Evolutionary conservation across 306 rosid species (phyloP).

Genomic region (Sindora glabra): DNA sequence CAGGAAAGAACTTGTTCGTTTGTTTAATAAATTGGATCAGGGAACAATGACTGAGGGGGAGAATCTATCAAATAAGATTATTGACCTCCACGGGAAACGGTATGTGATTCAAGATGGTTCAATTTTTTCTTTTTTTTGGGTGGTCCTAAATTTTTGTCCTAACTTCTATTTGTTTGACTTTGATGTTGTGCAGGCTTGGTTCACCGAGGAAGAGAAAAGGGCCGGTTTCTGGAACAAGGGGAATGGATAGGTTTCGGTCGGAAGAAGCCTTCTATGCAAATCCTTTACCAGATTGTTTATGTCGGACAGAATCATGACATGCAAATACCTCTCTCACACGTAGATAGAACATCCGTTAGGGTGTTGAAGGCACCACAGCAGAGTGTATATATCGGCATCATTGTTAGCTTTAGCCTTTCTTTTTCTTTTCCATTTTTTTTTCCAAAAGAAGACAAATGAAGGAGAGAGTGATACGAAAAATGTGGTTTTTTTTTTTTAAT

Average conservation of each 20-base stretch:
- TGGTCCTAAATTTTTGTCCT: no score
- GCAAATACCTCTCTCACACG: conserved; percentile 16
- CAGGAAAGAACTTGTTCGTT: conserved; percentile 89
- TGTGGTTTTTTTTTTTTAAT: no score
- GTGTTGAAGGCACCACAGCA: conserved; percentile 6
- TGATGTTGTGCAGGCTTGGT: conserved; percentile 53
- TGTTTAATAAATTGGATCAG: conserved; percentile 65
- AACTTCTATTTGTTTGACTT: background rate
- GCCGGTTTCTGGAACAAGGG: conserved; percentile 81
- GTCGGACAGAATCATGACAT: conserved; percentile 41
- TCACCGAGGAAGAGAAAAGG: conserved; percentile 85
- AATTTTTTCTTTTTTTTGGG: no score
- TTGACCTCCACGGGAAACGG: conserved; percentile 68
- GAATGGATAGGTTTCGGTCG: conserved; percentile 79
- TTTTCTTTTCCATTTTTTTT: no score
- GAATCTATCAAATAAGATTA: conserved; percentile 44
- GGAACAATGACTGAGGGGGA: conserved; percentile 59
- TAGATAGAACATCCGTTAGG: conserved; percentile 6
- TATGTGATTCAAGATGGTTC: no score
- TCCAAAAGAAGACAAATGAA: no score
- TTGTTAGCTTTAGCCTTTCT: no score
- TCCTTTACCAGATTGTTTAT: conserved; percentile 86
- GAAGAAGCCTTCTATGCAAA: conserved; percentile 90
- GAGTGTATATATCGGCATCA: conserved; percentile 22
- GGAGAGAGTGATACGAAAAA: background rate